Evolutionary conservation across 2,329 filamentous ascomycete genomes (phyloP).

Genomic region (Juglanconis oblonga): DNA sequence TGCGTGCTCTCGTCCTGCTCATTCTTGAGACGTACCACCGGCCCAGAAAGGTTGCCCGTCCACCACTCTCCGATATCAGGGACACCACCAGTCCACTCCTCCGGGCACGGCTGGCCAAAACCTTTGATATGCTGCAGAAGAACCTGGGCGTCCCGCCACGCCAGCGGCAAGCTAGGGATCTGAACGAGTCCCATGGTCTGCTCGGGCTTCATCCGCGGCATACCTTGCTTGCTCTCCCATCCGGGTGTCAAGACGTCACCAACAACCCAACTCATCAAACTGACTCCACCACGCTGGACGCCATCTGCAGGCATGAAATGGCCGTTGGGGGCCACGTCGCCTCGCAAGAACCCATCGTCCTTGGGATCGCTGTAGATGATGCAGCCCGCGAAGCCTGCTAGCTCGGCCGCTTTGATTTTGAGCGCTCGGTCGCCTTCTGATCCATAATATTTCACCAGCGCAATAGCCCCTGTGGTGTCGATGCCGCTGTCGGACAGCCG

Average conservation of each 20-base stretch:
- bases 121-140: conserved; percentile 75
- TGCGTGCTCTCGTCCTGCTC: conserved; percentile 78
- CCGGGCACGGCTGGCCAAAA: conserved; percentile 65
- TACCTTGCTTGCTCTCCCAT: conserved; percentile 66
- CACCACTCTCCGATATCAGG: conserved; percentile 77
- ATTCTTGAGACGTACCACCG: conserved; percentile 79
- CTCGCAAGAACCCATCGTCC: conserved; percentile 76
- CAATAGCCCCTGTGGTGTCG: conserved; percentile 75
- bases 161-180: conserved; percentile 86
- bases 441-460: conserved; percentile 77
- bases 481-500: conserved; percentile 68
- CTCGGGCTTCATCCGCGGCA: conserved; percentile 64
- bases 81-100: conserved; percentile 74
- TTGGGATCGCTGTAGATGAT: conserved; percentile 89
- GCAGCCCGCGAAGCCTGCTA: conserved; percentile 81
- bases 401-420: conserved; percentile 87
- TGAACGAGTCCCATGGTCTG: conserved; percentile 71
- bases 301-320: conserved; percentile 77
- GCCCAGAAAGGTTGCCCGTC: conserved; percentile 74
- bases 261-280: conserved; percentile 75
- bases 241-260: conserved; percentile 93
- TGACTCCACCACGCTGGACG: conserved; percentile 79
- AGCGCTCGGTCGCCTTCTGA: conserved; percentile 68
- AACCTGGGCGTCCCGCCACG: conserved; percentile 83
- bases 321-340: conserved; percentile 71